phyloP scores from a whole-genome alignment of 169 alveolate species.

The Babesia gibsoni region DNA sequence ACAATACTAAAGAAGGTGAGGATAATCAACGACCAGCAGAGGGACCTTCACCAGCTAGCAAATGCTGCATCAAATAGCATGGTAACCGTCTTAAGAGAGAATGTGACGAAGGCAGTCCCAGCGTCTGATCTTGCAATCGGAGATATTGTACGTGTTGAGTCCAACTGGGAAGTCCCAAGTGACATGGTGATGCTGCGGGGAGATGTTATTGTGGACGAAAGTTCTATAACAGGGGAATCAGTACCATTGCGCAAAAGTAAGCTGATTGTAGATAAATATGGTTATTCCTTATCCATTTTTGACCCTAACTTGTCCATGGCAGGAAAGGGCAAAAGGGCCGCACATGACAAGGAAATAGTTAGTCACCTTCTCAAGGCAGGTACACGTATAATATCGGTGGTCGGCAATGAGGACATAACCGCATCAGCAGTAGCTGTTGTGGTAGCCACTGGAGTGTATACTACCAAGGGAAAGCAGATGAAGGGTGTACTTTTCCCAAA shows the following conservation, averaged over 20 bases:
- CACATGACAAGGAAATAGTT: conserved; percentile 62
- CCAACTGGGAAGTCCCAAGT: conserved; percentile 79
- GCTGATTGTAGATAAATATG: conserved; percentile 53
- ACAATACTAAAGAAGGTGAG: conserved; percentile 68
- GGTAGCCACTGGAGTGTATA: conserved; percentile 86
- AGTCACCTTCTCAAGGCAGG: conserved; percentile 72
- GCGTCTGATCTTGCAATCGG: conserved; percentile 77
- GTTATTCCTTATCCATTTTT: conserved; percentile 50
- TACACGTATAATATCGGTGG: conserved; percentile 67
- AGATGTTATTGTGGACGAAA: conserved; percentile 81
- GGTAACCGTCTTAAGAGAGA: conserved; percentile 72
- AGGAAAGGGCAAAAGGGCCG: conserved; percentile 79
- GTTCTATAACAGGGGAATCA: conserved; percentile 86
- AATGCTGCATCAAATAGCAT: conserved; percentile 48
- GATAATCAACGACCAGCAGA: conserved; percentile 73
- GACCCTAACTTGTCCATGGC: conserved; percentile 67
- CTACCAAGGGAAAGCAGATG: conserved; percentile 91
- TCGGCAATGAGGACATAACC: conserved; percentile 67
- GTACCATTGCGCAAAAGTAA: conserved; percentile 80
- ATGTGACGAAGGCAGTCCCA: conserved; percentile 65
- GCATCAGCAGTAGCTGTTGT: conserved; percentile 83
- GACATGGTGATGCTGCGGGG: conserved; percentile 83
- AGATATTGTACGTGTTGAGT: conserved; percentile 71
- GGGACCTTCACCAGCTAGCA: conserved; percentile 65
- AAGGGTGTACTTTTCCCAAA: conserved; percentile 91